phyloP scores from a whole-genome alignment of 345 rosid species.

The Arabidopsis suecica region DNA sequence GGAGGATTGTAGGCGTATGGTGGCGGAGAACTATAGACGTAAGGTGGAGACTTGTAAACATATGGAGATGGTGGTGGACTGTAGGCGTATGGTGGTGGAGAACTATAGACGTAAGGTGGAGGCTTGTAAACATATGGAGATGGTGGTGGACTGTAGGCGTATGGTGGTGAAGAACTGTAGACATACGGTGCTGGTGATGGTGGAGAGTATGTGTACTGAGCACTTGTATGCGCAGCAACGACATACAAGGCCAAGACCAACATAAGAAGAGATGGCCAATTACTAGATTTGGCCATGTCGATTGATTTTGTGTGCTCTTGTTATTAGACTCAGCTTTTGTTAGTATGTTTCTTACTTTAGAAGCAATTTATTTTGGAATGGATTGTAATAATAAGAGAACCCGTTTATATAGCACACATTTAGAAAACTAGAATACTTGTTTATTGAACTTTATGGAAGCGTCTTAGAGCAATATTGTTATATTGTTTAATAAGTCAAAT shows the following conservation, averaged over 20 bases:
- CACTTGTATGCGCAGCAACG: background rate
- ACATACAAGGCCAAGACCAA: background rate
- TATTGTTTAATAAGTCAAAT: constrained; percentile 1
- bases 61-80: background rate
- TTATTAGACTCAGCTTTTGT: background rate
- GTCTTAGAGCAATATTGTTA: background rate
- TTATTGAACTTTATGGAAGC: background rate
- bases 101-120: background rate
- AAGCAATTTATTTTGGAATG: background rate
- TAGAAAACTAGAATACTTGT: background rate
- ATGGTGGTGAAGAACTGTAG: background rate
- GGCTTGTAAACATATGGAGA: background rate
- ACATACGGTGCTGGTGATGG: background rate
- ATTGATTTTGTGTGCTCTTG: background rate
- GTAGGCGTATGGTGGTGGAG: background rate
- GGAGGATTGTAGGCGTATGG: background rate
- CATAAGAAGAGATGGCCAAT: background rate
- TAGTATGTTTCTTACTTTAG: background rate
- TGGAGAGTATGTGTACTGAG: background rate
- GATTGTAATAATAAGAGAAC: background rate
- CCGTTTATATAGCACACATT: background rate
- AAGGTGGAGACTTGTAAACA: no score
- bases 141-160: no score
- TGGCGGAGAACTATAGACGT: background rate
- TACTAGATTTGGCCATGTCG: background rate